Evolutionary conservation across 148 eudicot genomes (phyloP), one percentile per base, ranked within the genome.

Genomic region (Polygonum maritimum): DNA sequence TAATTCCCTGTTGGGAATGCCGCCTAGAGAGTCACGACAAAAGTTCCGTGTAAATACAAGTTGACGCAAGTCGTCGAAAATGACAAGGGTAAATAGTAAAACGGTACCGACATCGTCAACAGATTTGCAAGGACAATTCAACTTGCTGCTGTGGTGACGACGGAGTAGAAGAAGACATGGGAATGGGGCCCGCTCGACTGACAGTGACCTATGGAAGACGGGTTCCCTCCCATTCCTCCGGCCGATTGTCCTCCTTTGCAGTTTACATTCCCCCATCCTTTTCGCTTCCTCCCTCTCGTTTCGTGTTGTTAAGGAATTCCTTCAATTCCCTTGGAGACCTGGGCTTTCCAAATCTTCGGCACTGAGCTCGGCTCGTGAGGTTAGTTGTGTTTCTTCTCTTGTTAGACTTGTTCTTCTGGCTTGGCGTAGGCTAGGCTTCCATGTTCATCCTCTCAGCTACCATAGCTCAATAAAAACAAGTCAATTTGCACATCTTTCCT

Each of bases 401-500:
- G 60, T 54, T 18, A 26, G 60, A 54, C 21, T 54, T n/a, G 26
- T 54, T 54, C 60, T 54, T 54, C 26, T 54, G 26, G 26, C 15
- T 16, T 14, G 52, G 14, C 14, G 16, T 16, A 49, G 52, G 14
- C 14, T 16, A 52, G 60, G 47, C 47, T 44, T 1, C 47, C 60
- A 54, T 54, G 60, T 54, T 54, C 22, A 54, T 18, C 45, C n/a
- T 38, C 39, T 38, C 21, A n/a, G n/a, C n/a, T n/a, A n/a, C n/a
- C n/a, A 38, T 44, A 70, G 15, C 10, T 39, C 22, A 40, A 39
- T 16, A 16, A 70, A 22, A 19, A 40, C 14, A 70, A 18, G 36
- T 3, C 69, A 62, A 62, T 38, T 26, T 62, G 69, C 38, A 26
- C 38, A 22, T 33, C 69, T 40, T 70, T 48, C 69, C 79, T 78